These are phyloP conservation scores for Ceratocystis huliohia DNA, from an alignment of 2,329 filamentous ascomycete species.

Conservation along the genomic window DNA sequence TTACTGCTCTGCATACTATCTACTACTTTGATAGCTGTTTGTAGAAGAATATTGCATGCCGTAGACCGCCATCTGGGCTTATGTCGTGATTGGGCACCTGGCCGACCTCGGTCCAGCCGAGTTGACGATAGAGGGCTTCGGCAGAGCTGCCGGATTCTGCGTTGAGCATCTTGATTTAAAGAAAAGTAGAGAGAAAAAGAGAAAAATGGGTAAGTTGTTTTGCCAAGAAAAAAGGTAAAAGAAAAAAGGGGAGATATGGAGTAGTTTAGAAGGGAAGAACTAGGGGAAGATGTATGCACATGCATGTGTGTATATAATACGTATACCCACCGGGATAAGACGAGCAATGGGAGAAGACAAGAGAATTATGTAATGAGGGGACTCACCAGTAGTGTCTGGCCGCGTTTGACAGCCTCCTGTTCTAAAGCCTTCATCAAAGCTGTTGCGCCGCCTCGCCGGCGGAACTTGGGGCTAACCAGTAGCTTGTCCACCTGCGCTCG, in stretches of 20 bases:
- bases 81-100: constrained; percentile 42
- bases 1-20: not conserved
- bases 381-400: constrained; percentile 42
- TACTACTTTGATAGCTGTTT: constrained; percentile 35
- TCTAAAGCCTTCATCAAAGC: constrained; percentile 43
- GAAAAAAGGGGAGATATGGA: not conserved
- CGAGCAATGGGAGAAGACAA: too few relatives aligned
- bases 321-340: too few relatives aligned
- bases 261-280: not conserved
- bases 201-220: constrained; percentile 3
- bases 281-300: not conserved
- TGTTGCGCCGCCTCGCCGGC: constrained; percentile 40
- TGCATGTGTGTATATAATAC: not conserved
- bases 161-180: constrained; percentile 36
- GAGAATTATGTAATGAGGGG: not conserved
- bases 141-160: constrained; percentile 40
- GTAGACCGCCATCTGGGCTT: constrained; percentile 37
- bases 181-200: not conserved
- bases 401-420: constrained; percentile 36
- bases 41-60: constrained; percentile 45
- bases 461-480: constrained; percentile 40
- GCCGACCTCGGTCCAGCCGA: constrained; percentile 46
- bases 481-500: constrained; percentile 45
- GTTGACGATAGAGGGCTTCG: constrained; percentile 40
- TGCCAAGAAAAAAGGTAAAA: not conserved